Base-by-base conservation (phyloP, 208 protist species). In the Leishmania tarentolae region DNA sequence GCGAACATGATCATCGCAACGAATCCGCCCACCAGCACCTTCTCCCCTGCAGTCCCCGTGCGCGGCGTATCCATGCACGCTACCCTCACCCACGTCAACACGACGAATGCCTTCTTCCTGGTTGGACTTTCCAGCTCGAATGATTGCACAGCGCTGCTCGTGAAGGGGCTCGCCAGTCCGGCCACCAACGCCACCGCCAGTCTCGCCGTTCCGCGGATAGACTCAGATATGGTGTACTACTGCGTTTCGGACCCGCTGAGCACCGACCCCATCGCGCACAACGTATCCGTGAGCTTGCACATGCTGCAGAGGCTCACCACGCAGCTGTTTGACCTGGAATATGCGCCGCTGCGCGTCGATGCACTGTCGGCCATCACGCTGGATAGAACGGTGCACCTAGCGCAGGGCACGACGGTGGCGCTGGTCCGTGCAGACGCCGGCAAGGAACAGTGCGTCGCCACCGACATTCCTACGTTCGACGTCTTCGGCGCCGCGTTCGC, bases 1-100 rank as follows among this genome's bases (percentile, higher is more conserved):
- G 87, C 87, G 44, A 66, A 74, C 19, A 70, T 84, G 50, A 69
- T 93, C 46, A 83, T 74, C 50, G 87, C 87, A 21, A 68, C 85
- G 5, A 53, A 65, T 21, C 42, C 68, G 42, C 90, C 90, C 19
- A 76, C 59, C 19, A 21, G 86, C 24, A 80, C 57, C 8, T 70
- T 90, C 24, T 75, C 85, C 24, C 85, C 72, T 19, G 74, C 68
- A 47, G 85, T 46, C 69, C 75, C 80, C 13, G 83, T 77, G 35
- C 47, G 31, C 35, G 74, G 74, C 15, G 53, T 77, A 7, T 50
- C 74, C 8, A 24, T 77, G 46, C 47, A 37, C 53, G 56, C 42
- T 15, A 57, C 50, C 13, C 74, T 77, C 31, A n/a, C 24, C 6
- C 74, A 77, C 74, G 53, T 35, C 31, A 77, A 77, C 50, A 19